phyloP scores from a whole-genome alignment of 2,329 filamentous ascomycete genomes.

The Apiospora rasikravindrae region DNA sequence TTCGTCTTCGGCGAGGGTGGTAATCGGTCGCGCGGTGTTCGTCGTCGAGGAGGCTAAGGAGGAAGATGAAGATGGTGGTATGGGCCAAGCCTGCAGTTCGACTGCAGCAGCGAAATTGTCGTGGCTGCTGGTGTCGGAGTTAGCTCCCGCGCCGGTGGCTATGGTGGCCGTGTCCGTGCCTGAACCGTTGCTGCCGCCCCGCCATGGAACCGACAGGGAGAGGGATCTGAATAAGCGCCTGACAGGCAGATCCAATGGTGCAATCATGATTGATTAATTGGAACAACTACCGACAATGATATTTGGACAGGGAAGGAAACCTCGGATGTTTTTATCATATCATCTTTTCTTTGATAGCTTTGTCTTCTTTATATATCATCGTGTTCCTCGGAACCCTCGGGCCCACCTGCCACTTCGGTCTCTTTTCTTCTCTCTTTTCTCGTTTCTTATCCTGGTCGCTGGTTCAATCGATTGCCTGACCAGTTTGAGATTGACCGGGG shows the following conservation, averaged over 20 bases:
- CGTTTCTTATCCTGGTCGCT: not conserved
- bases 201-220: conserved; percentile 1
- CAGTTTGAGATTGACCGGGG: conserved; percentile 11
- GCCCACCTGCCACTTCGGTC: conserved; percentile 4
- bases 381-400: not conserved
- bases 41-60: not conserved
- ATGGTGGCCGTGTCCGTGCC: conserved; percentile 9
- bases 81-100: conserved; percentile 2
- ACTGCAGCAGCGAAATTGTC: not conserved
- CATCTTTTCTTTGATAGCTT: not conserved
- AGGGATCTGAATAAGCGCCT: conserved; percentile 13
- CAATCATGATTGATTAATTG: not conserved
- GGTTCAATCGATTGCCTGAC: not conserved
- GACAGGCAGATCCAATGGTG: not conserved
- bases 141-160: conserved; percentile 10
- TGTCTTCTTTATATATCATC: not conserved
- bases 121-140: not conserved
- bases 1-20: not conserved
- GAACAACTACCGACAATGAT: not conserved
- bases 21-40: not conserved
- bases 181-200: conserved; percentile 4
- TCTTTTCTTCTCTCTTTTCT: not conserved
- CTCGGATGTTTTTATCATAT: not conserved
- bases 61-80: not conserved
- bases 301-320: not conserved